Base-by-base conservation (phyloP, 106 monocot species). In the Agapanthus africanus region DNA sequence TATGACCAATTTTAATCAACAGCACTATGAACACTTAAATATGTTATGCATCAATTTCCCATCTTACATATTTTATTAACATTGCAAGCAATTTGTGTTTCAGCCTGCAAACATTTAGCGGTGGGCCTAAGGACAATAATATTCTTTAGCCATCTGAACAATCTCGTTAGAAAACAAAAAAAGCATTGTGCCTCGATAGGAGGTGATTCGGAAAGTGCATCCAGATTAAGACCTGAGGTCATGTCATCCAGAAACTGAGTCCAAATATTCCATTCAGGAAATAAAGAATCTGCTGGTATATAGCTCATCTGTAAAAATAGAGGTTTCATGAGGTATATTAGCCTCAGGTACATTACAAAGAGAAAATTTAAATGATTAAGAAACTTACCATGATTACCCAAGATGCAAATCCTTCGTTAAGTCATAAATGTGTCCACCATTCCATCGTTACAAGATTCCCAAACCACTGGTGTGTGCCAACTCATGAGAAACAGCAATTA, bases 391-490 rank as follows among this genome's bases (percentile, higher is more conserved):
- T 68, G 18, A 37, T 66, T 86, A 97, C 95, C 95, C 95, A 97
- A 46, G 95, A 76, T 52, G 95, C 95, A 84, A 97, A 97, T 18
- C 95, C 95, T 75, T 97, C 95, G 74, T 97, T 97, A 42, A 97
- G 95, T 91, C 95, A 97, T 44, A 97, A 84, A 68, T 97, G 88
- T 38, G 95, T 97, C 95, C 95, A 97, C 95, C 95, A 97, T 73
- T 97, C 95, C 95, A 97, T 97, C 51, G 95, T 97, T 16, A 97
- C 95, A 80, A 97, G 95, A 79, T 97, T 97, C 32, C 95, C 95
- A 81, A 97, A 97, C 95, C 95, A 97, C 28, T 91, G 95, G 70
- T 97, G 95, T n/a, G n/a, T 56, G 95, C 95, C 68, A 95, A 68
- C 75, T 95, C 95, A 84, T 97, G 95, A 62, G 88, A 80, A 38